Conservation (phyloP, 2,329 filamentous ascomycete species). For the Paecilomyces fulvus region DNA sequence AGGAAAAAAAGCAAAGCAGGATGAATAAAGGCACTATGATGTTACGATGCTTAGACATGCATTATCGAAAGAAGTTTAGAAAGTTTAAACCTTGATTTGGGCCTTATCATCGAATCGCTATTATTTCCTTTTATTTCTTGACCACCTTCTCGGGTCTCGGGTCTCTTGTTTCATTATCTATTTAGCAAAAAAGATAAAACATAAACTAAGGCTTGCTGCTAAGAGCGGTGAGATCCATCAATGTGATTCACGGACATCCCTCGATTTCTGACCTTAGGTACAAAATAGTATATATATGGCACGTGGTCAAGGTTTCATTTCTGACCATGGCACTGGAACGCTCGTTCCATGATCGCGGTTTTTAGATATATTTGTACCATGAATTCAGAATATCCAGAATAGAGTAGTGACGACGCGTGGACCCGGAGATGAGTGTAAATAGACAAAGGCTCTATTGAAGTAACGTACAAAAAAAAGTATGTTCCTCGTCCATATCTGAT, state of each 20-base stretch:
- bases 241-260: not conserved
- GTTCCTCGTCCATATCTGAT: not conserved
- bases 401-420: not conserved
- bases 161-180: not conserved
- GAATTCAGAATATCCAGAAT: not conserved
- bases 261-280: not conserved
- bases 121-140: not conserved
- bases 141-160: not conserved
- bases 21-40: not conserved
- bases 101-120: conserved; percentile 7
- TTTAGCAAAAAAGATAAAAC: no score
- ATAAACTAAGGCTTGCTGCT: not conserved
- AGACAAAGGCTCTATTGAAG: not conserved
- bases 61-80: not conserved
- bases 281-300: no score
- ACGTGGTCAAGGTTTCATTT: not conserved
- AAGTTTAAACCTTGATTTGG: conserved; percentile 3
- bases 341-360: not conserved
- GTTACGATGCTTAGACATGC: not conserved
- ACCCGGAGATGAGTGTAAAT: not conserved
- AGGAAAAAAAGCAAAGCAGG: not conserved
- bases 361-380: not conserved
- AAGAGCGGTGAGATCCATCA: not conserved
- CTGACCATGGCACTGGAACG: not conserved
- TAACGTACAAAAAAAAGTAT: no score